Percentiles rank a stretch among this genome's conserved stretches.
phyloP scores from a whole-genome alignment of 257 asterid species.

The Capsicum chinense region DNA sequence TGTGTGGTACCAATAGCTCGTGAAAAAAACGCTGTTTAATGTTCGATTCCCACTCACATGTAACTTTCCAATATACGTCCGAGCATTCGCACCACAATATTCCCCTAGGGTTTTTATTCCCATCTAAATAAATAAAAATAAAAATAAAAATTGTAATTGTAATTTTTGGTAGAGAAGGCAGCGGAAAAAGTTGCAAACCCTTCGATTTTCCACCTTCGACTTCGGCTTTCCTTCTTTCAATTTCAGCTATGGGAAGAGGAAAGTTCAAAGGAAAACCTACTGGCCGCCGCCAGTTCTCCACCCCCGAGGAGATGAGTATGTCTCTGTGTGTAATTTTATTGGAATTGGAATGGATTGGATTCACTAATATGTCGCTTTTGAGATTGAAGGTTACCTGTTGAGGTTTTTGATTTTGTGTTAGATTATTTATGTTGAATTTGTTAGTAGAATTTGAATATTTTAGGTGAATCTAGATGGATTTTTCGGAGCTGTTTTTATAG shows the following conservation, averaged over 20 bases:
- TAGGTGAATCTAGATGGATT: not conserved
- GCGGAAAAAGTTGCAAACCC: not conserved
- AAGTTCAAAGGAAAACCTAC: constrained; percentile 61
- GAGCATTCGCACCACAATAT: constrained; percentile 13
- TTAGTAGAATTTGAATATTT: not conserved
- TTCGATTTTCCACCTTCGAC: constrained; percentile 23
- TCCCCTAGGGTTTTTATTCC: constrained; percentile 26
- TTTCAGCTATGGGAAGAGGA: constrained; percentile 51
- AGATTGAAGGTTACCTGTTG: not conserved
- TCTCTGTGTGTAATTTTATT: not conserved
- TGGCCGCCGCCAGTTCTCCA: constrained; percentile 61
- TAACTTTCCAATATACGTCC: not conserved
- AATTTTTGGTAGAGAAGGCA: not conserved
- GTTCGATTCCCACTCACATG: constrained; percentile 12
- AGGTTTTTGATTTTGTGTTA: not conserved
- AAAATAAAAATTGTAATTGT: not conserved
- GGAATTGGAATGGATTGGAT: not conserved
- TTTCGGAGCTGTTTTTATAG: not conserved
- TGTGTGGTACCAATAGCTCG: not conserved
- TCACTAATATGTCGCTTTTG: not conserved
- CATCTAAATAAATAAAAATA: not conserved
- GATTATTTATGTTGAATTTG: not conserved
- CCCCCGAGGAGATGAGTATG: constrained; percentile 55
- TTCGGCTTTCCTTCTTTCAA: constrained; percentile 25
- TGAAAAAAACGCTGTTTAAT: not conserved